phyloP scores from a whole-genome alignment of 2,329 filamentous ascomycete species.

The Podosphaera aphanis region DNA sequence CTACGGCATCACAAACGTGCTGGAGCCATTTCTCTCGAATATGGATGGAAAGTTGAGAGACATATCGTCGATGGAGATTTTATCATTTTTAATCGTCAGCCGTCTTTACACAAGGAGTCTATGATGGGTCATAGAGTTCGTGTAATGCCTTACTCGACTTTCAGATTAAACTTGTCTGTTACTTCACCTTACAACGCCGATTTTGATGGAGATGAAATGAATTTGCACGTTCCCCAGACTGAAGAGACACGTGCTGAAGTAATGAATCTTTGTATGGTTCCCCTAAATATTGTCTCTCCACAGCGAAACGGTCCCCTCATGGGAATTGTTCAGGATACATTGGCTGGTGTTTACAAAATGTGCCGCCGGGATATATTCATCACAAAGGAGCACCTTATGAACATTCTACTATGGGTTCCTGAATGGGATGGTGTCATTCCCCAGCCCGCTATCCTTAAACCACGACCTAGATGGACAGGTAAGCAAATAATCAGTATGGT shows the following conservation, averaged over 20 bases:
- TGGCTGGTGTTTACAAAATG: constrained; percentile 93
- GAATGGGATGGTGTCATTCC: constrained; percentile 94
- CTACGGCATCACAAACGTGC: constrained; percentile 73
- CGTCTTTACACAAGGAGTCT: constrained; percentile 95
- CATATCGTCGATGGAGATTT: constrained; percentile 91
- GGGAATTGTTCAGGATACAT: constrained; percentile 97
- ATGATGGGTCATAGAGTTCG: constrained; percentile 99
- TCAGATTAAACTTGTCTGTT: constrained; percentile 89
- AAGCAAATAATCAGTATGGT: constrained; percentile 95
- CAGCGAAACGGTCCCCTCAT: constrained; percentile 93
- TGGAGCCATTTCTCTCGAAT: constrained; percentile 66
- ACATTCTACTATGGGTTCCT: constrained; percentile 90
- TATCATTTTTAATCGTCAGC: constrained; percentile 99
- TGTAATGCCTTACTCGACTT: constrained; percentile 98
- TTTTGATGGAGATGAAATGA: constrained; percentile 99
- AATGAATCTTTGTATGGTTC: constrained; percentile 88
- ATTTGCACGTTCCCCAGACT: constrained; percentile 93
- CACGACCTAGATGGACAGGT: constrained; percentile 81
- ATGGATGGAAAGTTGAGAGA: constrained; percentile 96
- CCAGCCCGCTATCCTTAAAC: constrained; percentile 80
- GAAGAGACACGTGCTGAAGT: constrained; percentile 93
- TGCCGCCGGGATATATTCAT: constrained; percentile 82
- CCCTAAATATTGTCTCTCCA: constrained; percentile 91
- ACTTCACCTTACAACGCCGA: constrained; percentile 98
- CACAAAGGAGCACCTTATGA: constrained; percentile 80